A percentile compares a stretch with the other conserved stretches of the same genome.
These are phyloP conservation scores for Penicillium hordei DNA, from an alignment of 2,329 filamentous ascomycete species.

Conservation along the genomic window DNA sequence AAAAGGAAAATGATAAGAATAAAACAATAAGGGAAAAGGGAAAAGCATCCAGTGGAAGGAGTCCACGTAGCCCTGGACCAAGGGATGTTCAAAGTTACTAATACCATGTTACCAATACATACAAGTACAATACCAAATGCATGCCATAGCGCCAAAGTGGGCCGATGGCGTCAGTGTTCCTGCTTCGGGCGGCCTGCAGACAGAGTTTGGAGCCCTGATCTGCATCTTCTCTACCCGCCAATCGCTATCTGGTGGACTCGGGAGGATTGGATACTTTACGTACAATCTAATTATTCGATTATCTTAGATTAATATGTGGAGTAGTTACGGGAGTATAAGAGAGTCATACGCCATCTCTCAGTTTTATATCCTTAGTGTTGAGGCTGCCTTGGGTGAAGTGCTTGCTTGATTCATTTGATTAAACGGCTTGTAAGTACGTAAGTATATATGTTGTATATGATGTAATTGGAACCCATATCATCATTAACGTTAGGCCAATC, in stretches of 20 bases:
- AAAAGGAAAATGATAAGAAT: neutral
- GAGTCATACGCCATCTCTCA: neutral
- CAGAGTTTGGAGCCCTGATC: constrained; percentile 26
- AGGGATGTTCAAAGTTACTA: too few species aligned
- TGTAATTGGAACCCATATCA: neutral
- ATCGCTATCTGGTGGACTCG: neutral
- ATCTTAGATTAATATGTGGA: neutral
- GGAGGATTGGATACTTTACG: neutral
- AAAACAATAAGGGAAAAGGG: neutral
- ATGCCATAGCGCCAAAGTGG: constrained; percentile 21
- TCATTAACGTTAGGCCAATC: neutral
- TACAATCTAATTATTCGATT: neutral
- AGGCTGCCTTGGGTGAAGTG: neutral
- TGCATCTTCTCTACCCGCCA: constrained; percentile 8
- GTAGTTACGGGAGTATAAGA: neutral
- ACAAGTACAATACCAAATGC: constrained; percentile 13
- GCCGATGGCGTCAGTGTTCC: constrained; percentile 27
- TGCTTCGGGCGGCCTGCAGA: constrained; percentile 28
- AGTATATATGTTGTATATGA: neutral
- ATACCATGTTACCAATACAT: neutral
- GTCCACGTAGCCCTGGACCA: neutral
- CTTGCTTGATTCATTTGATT: neutral
- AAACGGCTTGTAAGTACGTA: neutral
- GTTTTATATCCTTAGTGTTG: neutral
- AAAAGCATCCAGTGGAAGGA: constrained; percentile 3